A percentile compares a stretch with the other conserved stretches of the same genome.
Conservation (phyloP, 2,329 filamentous ascomycete species). For the Exophiala aquamarina region DNA sequence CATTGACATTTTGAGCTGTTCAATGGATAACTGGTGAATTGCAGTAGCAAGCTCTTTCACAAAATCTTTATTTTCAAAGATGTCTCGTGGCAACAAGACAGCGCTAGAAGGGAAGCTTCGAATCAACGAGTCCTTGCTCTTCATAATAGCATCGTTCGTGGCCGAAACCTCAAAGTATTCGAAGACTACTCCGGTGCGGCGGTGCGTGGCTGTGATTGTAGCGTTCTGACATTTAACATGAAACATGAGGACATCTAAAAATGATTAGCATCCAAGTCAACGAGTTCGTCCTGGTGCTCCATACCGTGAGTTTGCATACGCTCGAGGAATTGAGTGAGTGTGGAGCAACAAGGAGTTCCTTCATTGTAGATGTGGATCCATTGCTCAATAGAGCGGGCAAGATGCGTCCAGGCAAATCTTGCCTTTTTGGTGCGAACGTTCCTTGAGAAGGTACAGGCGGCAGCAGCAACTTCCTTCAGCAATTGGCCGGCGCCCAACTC, state of each 20-base stretch:
- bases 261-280: background rate
- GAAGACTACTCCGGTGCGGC: constrained; percentile 28
- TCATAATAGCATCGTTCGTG: constrained; percentile 38
- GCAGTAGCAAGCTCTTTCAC: constrained; percentile 31
- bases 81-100: constrained; percentile 31
- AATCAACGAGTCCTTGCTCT: constrained; percentile 38
- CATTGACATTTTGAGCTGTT: constrained; percentile 36
- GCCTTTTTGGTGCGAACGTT: background rate
- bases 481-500: constrained; percentile 12
- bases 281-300: too few species aligned
- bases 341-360: constrained; percentile 8
- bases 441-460: constrained; percentile 4
- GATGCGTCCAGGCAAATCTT: constrained; percentile 7
- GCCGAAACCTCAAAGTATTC: constrained; percentile 52
- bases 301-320: constrained; percentile 9
- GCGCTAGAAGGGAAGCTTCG: constrained; percentile 48
- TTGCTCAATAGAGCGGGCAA: constrained; percentile 3
- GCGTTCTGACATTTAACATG: constrained; percentile 50
- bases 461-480: constrained; percentile 9
- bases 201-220: constrained; percentile 42
- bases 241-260: constrained; percentile 37
- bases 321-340: constrained; percentile 1
- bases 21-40: constrained; percentile 38
- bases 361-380: constrained; percentile 18
- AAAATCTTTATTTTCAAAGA: constrained; percentile 30